Evolutionary conservation across 2,329 filamentous ascomycete species (phyloP), one percentile per base, ranked within the genome.

Genomic region (Dactylonectria estremocensis): DNA sequence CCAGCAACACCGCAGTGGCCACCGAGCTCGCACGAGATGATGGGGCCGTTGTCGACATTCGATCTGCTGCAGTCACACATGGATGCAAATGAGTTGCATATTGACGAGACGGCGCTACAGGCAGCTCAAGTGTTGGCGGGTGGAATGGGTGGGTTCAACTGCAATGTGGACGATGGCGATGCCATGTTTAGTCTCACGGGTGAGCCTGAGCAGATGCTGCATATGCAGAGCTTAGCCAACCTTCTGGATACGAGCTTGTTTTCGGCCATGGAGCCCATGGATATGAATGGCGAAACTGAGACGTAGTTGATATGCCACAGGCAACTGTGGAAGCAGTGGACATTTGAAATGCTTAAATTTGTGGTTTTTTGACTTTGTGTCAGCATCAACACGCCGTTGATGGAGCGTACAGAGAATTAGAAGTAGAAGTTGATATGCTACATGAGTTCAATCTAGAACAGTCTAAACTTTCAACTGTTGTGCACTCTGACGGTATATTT

Each of bases 141-240:
- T 10, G 52, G 33, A 3, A 58, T 58, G 45, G 46, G 61, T 37
- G 40, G 50, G 14, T 5, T 62, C 6, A 49, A 55, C 50, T 62
- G n/a, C 16, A 16, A 35, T 7, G 40, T 28, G 28, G 60, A 56
- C 31, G 60, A 49, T n/a, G 33, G 14, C 9, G 16, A 46, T 50
- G n/a, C 22, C 16, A 40, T 62, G n/a, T 52, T 65, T 9, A 35
- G 35, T 9, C 28, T 70, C 10, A 52, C 46, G 16, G 56, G 14
- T 11, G 62, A 64, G 33, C 50, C 53, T 20, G 62, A 66, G 14
- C 55, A 70, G 14, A 57, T 35, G 35, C 14, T 70, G 14, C 45
- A 70, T 18, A 57, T 71, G 48, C 69, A 71, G 24, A 65, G 67
- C 48, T 52, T 71, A 16, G 67, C 57, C 16, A 71, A 71, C 20